A percentile compares a stretch with the other conserved stretches of the same genome.
Conservation (phyloP, 1,284 basidiomycete genomes). For the Ustilago cynodontis region DNA sequence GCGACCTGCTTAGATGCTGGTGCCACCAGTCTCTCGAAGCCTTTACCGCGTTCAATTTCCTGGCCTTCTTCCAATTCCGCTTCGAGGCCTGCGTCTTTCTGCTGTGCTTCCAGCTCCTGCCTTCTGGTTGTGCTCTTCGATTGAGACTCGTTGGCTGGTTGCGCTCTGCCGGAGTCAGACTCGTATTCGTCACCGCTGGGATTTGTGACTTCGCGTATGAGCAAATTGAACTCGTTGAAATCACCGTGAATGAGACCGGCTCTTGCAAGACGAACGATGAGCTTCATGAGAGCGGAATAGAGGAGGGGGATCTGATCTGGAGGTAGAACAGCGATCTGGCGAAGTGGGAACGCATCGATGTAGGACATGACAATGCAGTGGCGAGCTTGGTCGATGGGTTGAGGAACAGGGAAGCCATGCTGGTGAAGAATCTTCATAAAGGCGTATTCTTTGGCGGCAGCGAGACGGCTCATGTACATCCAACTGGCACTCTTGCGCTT, state of each 20-base stretch:
- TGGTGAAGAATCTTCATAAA: slow-evolving; percentile 99
- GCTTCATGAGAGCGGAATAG: slow-evolving; percentile 92
- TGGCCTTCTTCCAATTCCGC: slow-evolving; percentile 30
- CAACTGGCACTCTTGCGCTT: slow-evolving; percentile 95
- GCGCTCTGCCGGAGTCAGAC: slow-evolving; percentile 22
- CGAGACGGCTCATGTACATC: slow-evolving; percentile 99
- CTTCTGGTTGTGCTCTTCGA: slow-evolving; percentile 7
- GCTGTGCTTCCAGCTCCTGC: neutral
- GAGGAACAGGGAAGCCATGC: slow-evolving; percentile 91
- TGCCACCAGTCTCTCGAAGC: slow-evolving; percentile 58
- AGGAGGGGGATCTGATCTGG: slow-evolving; percentile 81
- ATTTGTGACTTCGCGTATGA: slow-evolving; percentile 76
- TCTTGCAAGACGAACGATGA: slow-evolving; percentile 92
- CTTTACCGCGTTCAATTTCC: slow-evolving; percentile 58
- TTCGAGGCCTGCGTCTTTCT: slow-evolving; percentile 5
- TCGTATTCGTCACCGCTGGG: slow-evolving; percentile 33
- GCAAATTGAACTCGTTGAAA: slow-evolving; percentile 99
- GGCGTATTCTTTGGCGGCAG: slow-evolving; percentile 96
- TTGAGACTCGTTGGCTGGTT: slow-evolving; percentile 17
- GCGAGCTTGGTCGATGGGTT: slow-evolving; percentile 91
- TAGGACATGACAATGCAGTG: slow-evolving; percentile 97
- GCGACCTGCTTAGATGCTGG: slow-evolving; percentile 24
- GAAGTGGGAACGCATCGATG: slow-evolving; percentile 95
- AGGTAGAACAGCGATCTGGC: slow-evolving; percentile 86
- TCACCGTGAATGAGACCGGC: slow-evolving; percentile 97